These are phyloP conservation scores for Xylaria cubensis DNA, from an alignment of 495 filamentous ascomycete genomes.

Conservation along the genomic window DNA sequence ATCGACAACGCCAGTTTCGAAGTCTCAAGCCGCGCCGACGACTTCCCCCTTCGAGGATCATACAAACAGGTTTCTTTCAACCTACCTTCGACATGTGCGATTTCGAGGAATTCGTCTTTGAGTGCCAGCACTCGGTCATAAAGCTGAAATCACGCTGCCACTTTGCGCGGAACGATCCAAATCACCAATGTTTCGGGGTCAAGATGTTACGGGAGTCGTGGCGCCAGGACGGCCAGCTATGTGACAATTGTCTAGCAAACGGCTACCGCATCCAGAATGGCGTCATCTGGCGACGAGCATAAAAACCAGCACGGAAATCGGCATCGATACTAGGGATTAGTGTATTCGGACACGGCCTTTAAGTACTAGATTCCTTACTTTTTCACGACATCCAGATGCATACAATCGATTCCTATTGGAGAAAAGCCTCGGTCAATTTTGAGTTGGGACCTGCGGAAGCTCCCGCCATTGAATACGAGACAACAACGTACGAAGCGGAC, in stretches of 20 bases:
- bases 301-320: not conserved
- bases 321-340: not conserved
- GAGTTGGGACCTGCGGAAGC: not conserved
- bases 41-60: not conserved
- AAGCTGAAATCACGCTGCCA: conserved; percentile 72
- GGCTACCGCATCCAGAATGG: conserved; percentile 21
- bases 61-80: not conserved
- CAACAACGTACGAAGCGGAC: not conserved
- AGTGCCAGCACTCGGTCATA: conserved; percentile 61
- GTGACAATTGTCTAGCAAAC: conserved; percentile 48
- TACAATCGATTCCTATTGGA: not conserved
- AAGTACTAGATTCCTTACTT: not conserved
- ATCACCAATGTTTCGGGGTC: conserved; percentile 67
- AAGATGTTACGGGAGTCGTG: conserved; percentile 64
- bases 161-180: conserved; percentile 69
- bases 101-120: conserved; percentile 67
- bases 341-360: not conserved
- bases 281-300: not conserved
- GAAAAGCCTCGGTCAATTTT: not conserved
- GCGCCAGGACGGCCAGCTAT: conserved; percentile 52
- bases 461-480: not conserved
- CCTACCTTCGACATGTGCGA: conserved; percentile 62
- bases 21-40: not conserved
- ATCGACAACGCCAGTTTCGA: not conserved
- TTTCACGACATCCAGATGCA: not conserved